These are phyloP conservation scores for Saccharomycopsis fibuligera DNA, from an alignment of 805 yeast species.

Conservation along the genomic window DNA sequence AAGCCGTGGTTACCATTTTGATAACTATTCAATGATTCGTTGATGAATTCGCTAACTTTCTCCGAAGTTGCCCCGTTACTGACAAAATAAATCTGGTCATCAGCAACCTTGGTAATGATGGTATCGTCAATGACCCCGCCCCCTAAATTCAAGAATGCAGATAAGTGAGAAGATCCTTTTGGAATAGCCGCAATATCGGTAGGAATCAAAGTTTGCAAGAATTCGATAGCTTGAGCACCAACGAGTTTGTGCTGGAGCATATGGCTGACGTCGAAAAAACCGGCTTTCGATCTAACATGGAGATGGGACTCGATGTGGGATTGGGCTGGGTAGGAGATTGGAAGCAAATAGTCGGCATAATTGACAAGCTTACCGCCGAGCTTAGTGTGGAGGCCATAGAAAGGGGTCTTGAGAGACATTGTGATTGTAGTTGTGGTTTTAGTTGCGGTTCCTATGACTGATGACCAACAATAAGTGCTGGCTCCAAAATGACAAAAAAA, in stretches of 20 bases:
- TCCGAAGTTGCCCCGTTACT: constrained; percentile 95
- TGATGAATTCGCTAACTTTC: constrained; percentile 65
- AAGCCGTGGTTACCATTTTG: constrained; percentile 28
- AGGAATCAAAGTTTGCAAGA: constrained; percentile 83
- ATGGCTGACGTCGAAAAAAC: constrained; percentile 93
- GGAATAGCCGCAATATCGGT: constrained; percentile 57
- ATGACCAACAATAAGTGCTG: not conserved
- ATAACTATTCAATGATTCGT: constrained; percentile 39
- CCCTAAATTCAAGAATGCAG: constrained; percentile 63
- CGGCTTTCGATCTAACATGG: constrained; percentile 87
- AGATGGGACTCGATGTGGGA: constrained; percentile 87
- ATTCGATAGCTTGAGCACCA: constrained; percentile 61
- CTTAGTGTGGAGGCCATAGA: constrained; percentile 70
- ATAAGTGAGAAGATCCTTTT: constrained; percentile 60
- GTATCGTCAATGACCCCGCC: constrained; percentile 92
- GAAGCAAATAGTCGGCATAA: constrained; percentile 96
- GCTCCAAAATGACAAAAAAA: not conserved
- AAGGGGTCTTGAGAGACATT: constrained; percentile 52
- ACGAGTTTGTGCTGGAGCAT: constrained; percentile 84
- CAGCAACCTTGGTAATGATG: constrained; percentile 71
- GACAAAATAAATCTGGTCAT: constrained; percentile 68
- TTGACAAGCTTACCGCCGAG: constrained; percentile 90
- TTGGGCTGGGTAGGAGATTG: constrained; percentile 75
- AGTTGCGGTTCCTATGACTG: not conserved
- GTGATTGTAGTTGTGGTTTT: not conserved